These are phyloP conservation scores for Chenopodium berlandieri DNA, from an alignment of 148 eudicot genomes.

Conservation along the genomic window DNA sequence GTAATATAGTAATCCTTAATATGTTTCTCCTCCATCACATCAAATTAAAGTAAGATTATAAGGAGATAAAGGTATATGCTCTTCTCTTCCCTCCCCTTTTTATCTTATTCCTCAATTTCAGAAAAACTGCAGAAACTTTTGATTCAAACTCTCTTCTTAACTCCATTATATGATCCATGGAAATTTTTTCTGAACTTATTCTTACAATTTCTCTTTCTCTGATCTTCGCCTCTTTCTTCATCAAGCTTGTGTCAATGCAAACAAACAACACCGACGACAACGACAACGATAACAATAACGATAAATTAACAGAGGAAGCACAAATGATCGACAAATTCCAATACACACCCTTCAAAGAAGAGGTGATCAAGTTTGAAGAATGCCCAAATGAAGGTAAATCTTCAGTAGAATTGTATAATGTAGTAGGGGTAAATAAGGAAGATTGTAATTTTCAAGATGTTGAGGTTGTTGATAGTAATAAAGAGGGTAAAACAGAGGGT, in stretches of 20 bases:
- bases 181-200: conserved; percentile 27
- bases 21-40: neutral
- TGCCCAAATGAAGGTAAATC: conserved; percentile 19
- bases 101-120: neutral
- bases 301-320: neutral
- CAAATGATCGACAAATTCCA: conserved; percentile 24
- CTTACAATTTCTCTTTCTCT: conserved; percentile 30
- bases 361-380: conserved; percentile 24
- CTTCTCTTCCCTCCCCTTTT: neutral
- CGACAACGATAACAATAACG: neutral
- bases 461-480: neutral
- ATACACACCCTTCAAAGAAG: conserved; percentile 21
- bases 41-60: conserved; percentile 1
- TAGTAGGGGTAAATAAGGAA: conserved; percentile 26
- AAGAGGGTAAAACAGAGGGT: conserved; percentile 1
- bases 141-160: neutral
- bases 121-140: conserved; percentile 4
- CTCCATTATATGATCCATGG: conserved; percentile 20
- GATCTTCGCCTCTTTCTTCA: conserved; percentile 22
- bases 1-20: neutral
- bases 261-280: neutral
- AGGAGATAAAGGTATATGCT: conserved; percentile 17
- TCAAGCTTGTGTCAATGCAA: conserved; percentile 25
- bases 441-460: neutral
- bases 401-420: conserved; percentile 4